phyloP scores from a whole-genome alignment of 2,329 filamentous ascomycete genomes.

The Pyrenochaeta sp. region DNA sequence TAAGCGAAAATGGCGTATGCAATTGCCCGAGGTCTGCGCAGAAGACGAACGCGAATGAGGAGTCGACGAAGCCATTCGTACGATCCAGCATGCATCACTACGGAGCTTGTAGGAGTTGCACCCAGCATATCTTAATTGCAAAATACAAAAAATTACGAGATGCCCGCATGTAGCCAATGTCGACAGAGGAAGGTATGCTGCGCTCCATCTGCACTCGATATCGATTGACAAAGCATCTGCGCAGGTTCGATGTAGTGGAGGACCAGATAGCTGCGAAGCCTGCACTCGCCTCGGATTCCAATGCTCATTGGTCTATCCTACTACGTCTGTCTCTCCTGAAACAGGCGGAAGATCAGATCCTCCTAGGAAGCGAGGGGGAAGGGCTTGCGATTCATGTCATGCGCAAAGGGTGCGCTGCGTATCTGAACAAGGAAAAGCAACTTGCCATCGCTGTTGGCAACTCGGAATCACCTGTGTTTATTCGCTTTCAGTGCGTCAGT shows the following conservation, averaged over 20 bases:
- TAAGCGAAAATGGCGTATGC: too few relatives aligned
- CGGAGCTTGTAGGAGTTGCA: too few relatives aligned
- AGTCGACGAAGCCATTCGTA: too few relatives aligned
- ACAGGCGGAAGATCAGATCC: background rate
- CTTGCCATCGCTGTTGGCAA: conserved; percentile 7
- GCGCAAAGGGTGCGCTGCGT: conserved; percentile 8
- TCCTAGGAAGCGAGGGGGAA: background rate
- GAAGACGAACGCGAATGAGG: too few relatives aligned
- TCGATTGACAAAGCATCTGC: background rate
- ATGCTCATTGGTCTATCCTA: conserved; percentile 7
- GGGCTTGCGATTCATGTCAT: conserved; percentile 7
- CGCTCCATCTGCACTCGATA: too few relatives aligned
- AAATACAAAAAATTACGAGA: background rate
- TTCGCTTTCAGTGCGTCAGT: conserved; percentile 11
- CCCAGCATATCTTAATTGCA: too few relatives aligned
- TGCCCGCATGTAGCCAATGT: conserved; percentile 10
- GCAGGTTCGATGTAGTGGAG: conserved; percentile 15
- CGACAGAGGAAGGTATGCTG: conserved; percentile 9
- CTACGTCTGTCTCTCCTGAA: background rate
- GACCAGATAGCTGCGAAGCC: conserved; percentile 11
- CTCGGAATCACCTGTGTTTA: conserved; percentile 8
- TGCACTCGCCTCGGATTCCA: conserved; percentile 14
- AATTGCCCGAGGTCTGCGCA: too few relatives aligned
- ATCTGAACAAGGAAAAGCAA: background rate
- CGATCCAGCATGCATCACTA: too few relatives aligned